phyloP scores from a whole-genome alignment of 2,329 filamentous ascomycete species.

The Colletotrichum kahawae region DNA sequence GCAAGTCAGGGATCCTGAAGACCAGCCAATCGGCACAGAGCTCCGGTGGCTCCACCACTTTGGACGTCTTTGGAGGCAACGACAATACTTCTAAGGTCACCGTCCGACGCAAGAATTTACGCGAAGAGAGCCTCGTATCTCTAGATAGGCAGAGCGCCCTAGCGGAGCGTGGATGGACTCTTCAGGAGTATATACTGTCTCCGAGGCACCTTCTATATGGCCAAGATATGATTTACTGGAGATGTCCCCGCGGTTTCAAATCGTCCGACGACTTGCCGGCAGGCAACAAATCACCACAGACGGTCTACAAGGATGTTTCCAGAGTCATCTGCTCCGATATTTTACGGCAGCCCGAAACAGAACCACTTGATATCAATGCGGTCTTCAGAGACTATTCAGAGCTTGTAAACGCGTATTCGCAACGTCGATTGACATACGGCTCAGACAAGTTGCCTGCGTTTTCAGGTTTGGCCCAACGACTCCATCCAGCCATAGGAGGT shows the following conservation, averaged over 20 bases:
- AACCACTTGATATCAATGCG: background rate
- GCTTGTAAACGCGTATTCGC: background rate
- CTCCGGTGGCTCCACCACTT: background rate
- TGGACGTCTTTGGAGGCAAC: background rate
- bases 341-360: background rate
- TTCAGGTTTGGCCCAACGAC: background rate
- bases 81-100: background rate
- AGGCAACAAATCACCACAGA: background rate
- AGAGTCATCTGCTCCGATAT: background rate
- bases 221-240: background rate
- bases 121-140: background rate
- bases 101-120: background rate
- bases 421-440: background rate
- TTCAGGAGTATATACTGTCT: slow-evolving; percentile 1
- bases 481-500: background rate
- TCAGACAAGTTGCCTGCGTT: background rate
- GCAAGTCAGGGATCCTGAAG: background rate
- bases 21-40: background rate
- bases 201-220: background rate
- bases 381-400: background rate
- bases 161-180: background rate
- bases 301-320: background rate
- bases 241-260: background rate
- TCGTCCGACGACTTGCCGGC: background rate
- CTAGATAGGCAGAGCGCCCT: background rate